phyloP scores from a whole-genome alignment of 805 yeast genomes.

The Schwanniomyces vanrijiae region DNA sequence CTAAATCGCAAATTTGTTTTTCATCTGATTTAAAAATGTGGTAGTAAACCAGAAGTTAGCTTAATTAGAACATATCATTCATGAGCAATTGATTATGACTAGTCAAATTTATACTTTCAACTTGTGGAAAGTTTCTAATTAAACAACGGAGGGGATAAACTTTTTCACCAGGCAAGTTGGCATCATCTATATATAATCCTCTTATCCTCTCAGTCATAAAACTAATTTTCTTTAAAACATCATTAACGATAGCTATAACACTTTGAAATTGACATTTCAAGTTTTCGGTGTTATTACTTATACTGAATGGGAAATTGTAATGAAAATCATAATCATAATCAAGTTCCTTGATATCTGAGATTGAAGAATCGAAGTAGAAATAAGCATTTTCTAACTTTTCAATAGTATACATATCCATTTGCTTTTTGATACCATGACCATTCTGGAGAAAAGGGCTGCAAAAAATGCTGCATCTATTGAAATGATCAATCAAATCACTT shows the following conservation, averaged over 20 bases:
- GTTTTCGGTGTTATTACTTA: conserved; percentile 10
- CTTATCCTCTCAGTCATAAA: conserved; percentile 33
- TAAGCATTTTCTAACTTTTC: conserved; percentile 23
- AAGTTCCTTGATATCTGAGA: conserved; percentile 9
- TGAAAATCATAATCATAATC: conserved; percentile 3
- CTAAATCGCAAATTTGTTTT: not conserved
- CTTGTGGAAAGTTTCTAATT: conserved; percentile 29
- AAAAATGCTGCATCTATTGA: conserved; percentile 5
- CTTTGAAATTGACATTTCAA: conserved; percentile 23
- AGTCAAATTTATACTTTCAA: conserved; percentile 29
- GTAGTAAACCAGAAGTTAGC: not conserved
- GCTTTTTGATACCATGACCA: not conserved
- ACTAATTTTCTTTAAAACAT: conserved; percentile 32
- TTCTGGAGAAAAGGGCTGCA: not conserved
- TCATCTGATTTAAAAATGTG: not conserved
- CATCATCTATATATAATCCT: conserved; percentile 34
- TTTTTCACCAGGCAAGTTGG: conserved; percentile 27
- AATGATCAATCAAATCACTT: conserved; percentile 29
- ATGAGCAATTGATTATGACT: conserved; percentile 17
- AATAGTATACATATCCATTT: not conserved
- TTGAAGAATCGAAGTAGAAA: conserved; percentile 34
- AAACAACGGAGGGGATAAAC: conserved; percentile 28
- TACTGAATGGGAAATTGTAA: not conserved
- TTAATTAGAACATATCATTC: conserved; percentile 14
- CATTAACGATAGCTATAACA: conserved; percentile 30